These are phyloP conservation scores for Fusarium chaquense DNA, from an alignment of 2,329 filamentous ascomycete genomes.

Conservation along the genomic window DNA sequence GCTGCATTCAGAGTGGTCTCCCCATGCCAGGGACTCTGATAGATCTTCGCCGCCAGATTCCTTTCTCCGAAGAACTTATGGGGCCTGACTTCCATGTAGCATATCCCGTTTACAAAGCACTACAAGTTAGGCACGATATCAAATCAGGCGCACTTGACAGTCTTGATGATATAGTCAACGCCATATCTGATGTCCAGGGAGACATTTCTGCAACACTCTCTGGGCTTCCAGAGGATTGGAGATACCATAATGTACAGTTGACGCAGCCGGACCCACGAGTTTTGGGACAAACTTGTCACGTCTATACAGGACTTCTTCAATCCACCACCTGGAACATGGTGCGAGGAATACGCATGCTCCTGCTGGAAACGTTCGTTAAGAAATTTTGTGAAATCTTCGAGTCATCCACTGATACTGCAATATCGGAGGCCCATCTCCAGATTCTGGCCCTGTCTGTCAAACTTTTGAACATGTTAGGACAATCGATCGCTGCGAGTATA, in stretches of 20 bases:
- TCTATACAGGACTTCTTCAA: slow-evolving; percentile 59
- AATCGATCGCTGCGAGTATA: slow-evolving; percentile 60
- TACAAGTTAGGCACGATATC: slow-evolving; percentile 63
- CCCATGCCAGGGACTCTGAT: slow-evolving; percentile 62
- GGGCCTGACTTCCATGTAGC: slow-evolving; percentile 59
- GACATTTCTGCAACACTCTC: slow-evolving; percentile 57
- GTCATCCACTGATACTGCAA: slow-evolving; percentile 37
- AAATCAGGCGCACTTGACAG: slow-evolving; percentile 54
- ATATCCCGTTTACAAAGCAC: slow-evolving; percentile 58
- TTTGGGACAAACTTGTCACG: slow-evolving; percentile 58
- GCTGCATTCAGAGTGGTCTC: slow-evolving; percentile 62
- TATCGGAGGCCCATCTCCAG: slow-evolving; percentile 51
- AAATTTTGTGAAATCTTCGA: slow-evolving; percentile 51
- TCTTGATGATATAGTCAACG: slow-evolving; percentile 52
- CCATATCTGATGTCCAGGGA: slow-evolving; percentile 57
- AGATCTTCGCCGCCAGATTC: slow-evolving; percentile 60
- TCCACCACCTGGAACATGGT: slow-evolving; percentile 63
- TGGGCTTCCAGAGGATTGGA: slow-evolving; percentile 56
- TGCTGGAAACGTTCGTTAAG: slow-evolving; percentile 62
- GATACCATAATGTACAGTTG: slow-evolving; percentile 57
- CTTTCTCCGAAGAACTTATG: slow-evolving; percentile 51
- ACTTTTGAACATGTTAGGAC: slow-evolving; percentile 55
- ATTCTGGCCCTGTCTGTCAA: slow-evolving; percentile 54
- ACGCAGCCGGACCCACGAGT: slow-evolving; percentile 56
- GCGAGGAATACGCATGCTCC: slow-evolving; percentile 59